Percentiles rank a stretch among this genome's conserved stretches.
Evolutionary conservation across 2,329 filamentous ascomycete genomes (phyloP).

Genomic region (Xylaria sp.): DNA sequence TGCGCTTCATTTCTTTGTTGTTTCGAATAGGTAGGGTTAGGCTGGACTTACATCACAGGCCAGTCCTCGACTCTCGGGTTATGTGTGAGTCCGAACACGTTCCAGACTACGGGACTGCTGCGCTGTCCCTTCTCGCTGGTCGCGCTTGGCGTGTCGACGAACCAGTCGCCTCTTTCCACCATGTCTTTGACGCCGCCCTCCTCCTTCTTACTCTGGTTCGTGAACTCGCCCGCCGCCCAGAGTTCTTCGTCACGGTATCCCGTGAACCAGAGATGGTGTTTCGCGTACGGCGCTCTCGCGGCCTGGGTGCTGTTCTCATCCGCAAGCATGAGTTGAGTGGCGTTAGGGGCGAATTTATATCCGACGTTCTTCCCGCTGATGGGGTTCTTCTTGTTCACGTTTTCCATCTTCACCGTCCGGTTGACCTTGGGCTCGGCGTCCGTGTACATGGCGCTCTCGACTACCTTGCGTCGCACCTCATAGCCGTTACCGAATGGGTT

Average conservation of each 20-base stretch:
- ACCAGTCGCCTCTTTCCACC: slow-evolving; percentile 59
- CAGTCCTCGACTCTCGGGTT: slow-evolving; percentile 61
- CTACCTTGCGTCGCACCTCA: slow-evolving; percentile 58
- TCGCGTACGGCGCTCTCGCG: slow-evolving; percentile 56
- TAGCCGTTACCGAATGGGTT: slow-evolving; percentile 73
- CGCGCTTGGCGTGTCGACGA: slow-evolving; percentile 46
- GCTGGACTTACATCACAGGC: slow-evolving; percentile 60
- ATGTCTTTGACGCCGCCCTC: slow-evolving; percentile 58
- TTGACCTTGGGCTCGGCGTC: slow-evolving; percentile 66
- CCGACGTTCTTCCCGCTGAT: slow-evolving; percentile 61
- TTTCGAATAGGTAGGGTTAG: background rate
- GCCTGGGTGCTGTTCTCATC: slow-evolving; percentile 56
- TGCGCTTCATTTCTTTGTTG: background rate
- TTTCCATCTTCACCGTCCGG: slow-evolving; percentile 60
- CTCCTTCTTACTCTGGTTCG: slow-evolving; percentile 59
- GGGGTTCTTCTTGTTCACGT: slow-evolving; percentile 55
- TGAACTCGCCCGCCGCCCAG: slow-evolving; percentile 62
- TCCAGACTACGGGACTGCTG: slow-evolving; percentile 63
- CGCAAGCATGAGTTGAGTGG: slow-evolving; percentile 60
- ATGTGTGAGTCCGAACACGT: slow-evolving; percentile 60
- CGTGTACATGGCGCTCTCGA: slow-evolving; percentile 58
- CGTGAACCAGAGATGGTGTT: slow-evolving; percentile 61
- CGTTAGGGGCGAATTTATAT: slow-evolving; percentile 59
- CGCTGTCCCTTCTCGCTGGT: slow-evolving; percentile 50
- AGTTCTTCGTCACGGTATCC: slow-evolving; percentile 61